Percentiles rank a stretch among this genome's conserved stretches.
Evolutionary conservation across 306 rosid genomes (phyloP).

Genomic region (Fagus sylvatica): DNA sequence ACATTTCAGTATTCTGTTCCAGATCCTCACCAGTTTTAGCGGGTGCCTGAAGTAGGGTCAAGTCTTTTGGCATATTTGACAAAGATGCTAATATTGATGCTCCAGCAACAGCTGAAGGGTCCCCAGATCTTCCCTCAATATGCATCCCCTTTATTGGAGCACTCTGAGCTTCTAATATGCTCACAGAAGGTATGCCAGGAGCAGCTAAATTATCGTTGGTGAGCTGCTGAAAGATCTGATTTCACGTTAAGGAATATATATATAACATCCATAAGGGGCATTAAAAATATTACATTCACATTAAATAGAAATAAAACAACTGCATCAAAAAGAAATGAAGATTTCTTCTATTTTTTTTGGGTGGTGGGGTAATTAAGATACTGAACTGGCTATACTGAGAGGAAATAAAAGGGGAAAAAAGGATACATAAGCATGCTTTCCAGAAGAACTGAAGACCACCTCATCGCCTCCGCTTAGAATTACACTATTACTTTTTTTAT

Average conservation of each 20-base stretch:
- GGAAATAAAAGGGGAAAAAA: conserved; percentile 21
- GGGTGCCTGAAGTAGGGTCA: conserved; percentile 61
- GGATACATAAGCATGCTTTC: conserved; percentile 97
- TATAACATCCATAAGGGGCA: conserved; percentile 9
- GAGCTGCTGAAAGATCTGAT: conserved; percentile 85
- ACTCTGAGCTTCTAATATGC: conserved; percentile 84
- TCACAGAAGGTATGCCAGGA: conserved; percentile 56
- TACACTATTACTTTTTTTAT: conserved; percentile 49
- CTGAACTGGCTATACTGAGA: background rate
- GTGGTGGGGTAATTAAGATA: background rate
- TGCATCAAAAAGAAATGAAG: conserved; percentile 13
- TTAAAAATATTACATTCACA: background rate
- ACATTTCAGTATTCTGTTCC: conserved; percentile 51
- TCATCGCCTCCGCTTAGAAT: conserved; percentile 85
- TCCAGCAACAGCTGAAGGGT: conserved; percentile 85
- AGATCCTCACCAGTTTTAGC: conserved; percentile 54
- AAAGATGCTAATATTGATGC: conserved; percentile 89
- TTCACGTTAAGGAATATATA: conserved; percentile 44
- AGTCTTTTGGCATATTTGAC: conserved; percentile 63
- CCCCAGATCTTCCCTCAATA: conserved; percentile 81
- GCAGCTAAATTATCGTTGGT: conserved; percentile 47
- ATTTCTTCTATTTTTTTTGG: conserved; percentile 7
- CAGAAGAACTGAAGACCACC: conserved; percentile 64
- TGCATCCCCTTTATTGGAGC: conserved; percentile 68
- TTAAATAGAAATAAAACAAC: background rate